Evolutionary conservation across 1,139 yeast genomes (phyloP), one percentile per base, ranked within the genome.

Genomic region (Arxiozyma slooffiae): DNA sequence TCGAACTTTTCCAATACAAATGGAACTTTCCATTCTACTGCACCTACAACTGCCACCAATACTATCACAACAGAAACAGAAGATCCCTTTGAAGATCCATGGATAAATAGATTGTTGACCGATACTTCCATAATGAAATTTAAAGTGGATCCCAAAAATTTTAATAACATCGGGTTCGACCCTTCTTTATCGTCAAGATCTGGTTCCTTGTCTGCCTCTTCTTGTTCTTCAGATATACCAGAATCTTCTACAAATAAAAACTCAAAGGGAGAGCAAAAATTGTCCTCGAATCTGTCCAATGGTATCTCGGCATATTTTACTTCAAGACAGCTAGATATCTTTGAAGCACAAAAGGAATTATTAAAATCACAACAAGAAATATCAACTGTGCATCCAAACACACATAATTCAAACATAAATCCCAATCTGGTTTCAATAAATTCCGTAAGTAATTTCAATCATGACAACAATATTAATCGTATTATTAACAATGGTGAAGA

Each of bases 101-200:
- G 94, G 95, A 61, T 87, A 48, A 74, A 79, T 53, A 83, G 81
- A 67, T 80, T 82, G 55, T 39, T 56, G 37, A 49, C 24, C 6
- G 17, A 37, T 14, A 38, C 37, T 24, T 26, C 11, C 7, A 44
- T 9, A 3, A 24, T 20, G 8, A 38, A 48, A 59, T 57, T 67
- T 60, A 63, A 71, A 38, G 53, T 64, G 14, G 56, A 59, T 45
- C 44, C 60, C 21, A 59, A 62, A 40, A 61, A 63, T 48, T 75
- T 82, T 50, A 78, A 81, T 52, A 79, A 80, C 48, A 78, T 83
- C 44, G 89, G 89, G 0, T 55, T 55, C 44, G 48, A 79, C 38
- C 30, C 47, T 3, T 44, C 50, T 16, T 37, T 41, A 7, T 47
- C 53, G 11, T 41, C 49, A 9, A 41, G 50, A n/a, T 36, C 41